Conservation (phyloP, 1,139 yeast genomes). For the Saccharomyces hybrid region DNA sequence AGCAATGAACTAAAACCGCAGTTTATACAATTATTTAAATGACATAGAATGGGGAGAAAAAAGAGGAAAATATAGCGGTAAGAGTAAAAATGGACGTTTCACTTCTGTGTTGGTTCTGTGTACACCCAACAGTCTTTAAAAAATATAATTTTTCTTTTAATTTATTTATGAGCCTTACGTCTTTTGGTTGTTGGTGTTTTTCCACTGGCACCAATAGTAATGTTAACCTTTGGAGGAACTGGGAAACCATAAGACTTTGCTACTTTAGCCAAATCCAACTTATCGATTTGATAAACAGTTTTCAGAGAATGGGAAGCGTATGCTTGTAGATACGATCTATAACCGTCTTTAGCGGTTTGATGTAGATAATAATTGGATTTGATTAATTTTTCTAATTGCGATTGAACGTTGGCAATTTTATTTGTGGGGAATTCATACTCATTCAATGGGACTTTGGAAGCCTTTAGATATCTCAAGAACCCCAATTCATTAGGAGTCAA, state of each 20-base stretch:
- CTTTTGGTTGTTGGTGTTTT: slow-evolving; percentile 38
- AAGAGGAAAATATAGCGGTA: background rate
- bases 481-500: slow-evolving; percentile 91
- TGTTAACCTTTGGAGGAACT: slow-evolving; percentile 94
- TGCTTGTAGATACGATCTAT: slow-evolving; percentile 92
- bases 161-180: slow-evolving; percentile 19
- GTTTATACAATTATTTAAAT: background rate
- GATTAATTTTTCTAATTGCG: slow-evolving; percentile 84
- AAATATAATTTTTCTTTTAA: background rate
- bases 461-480: slow-evolving; percentile 85
- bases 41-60: background rate
- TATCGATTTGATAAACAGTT: slow-evolving; percentile 92
- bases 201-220: slow-evolving; percentile 90
- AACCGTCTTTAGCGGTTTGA: slow-evolving; percentile 95
- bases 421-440: slow-evolving; percentile 93
- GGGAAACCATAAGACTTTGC: slow-evolving; percentile 94
- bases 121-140: background rate
- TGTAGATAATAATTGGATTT: slow-evolving; percentile 90
- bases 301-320: slow-evolving; percentile 94
- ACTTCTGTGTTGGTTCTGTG: background rate
- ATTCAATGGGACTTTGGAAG: slow-evolving; percentile 93
- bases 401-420: slow-evolving; percentile 92
- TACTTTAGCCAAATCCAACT: slow-evolving; percentile 86
- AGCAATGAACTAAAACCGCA: background rate
- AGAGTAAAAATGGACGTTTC: background rate